phyloP scores from a whole-genome alignment of 805 yeast genomes.

The Candida hungchunana region DNA sequence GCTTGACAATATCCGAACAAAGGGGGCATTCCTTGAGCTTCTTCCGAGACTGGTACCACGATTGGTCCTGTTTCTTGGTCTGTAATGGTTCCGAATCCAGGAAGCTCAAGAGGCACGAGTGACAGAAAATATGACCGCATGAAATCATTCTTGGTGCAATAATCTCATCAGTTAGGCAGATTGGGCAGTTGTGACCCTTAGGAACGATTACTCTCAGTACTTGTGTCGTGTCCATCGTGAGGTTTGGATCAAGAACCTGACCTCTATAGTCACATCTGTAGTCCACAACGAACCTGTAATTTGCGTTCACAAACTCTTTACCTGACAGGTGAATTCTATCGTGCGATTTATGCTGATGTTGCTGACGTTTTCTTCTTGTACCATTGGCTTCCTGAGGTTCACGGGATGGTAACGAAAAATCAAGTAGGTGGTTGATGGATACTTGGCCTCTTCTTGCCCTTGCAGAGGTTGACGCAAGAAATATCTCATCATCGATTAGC shows the following conservation, averaged over 20 bases:
- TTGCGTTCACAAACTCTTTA: constrained; percentile 71
- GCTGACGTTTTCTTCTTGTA: constrained; percentile 24
- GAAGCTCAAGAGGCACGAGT: constrained; percentile 72
- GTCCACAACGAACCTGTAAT: constrained; percentile 80
- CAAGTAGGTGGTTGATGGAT: constrained; percentile 62
- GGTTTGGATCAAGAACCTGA: constrained; percentile 69
- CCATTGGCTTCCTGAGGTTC: constrained; percentile 15
- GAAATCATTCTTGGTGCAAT: constrained; percentile 92
- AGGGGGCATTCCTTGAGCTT: constrained; percentile 75
- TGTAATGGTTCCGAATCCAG: constrained; percentile 46
- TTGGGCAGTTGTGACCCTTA: constrained; percentile 80
- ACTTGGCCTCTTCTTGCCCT: constrained; percentile 40
- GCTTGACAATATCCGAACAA: constrained; percentile 56
- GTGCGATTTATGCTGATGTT: constrained; percentile 25
- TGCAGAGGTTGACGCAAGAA: constrained; percentile 29
- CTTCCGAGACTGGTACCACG: constrained; percentile 29
- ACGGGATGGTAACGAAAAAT: constrained; percentile 47
- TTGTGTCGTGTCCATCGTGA: constrained; percentile 56
- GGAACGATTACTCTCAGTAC: constrained; percentile 75
- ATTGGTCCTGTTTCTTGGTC: constrained; percentile 29
- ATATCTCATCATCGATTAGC: constrained; percentile 26
- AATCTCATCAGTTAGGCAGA: constrained; percentile 79
- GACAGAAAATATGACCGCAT: constrained; percentile 92
- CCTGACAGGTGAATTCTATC: constrained; percentile 51
- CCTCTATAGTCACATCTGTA: constrained; percentile 48